Conservation (phyloP, 73 alveolate species). For the Durusdinium trenchii region DNA sequence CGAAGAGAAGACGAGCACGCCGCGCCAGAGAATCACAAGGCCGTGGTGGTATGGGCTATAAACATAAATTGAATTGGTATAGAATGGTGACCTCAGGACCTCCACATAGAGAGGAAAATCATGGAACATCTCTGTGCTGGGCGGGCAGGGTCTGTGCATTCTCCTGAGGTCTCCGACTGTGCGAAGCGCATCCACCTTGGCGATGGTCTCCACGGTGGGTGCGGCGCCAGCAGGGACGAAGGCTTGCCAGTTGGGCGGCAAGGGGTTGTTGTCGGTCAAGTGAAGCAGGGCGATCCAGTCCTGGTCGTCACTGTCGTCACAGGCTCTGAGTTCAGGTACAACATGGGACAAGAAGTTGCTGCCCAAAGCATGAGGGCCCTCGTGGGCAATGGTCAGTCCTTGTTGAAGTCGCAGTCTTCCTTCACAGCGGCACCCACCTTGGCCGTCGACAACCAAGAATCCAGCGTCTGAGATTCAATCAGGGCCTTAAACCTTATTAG, state of each 20-base stretch:
- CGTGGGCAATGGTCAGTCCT: too few species aligned
- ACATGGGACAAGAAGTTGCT: too few species aligned
- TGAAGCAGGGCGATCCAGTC: neutral
- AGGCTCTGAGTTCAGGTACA: too few species aligned
- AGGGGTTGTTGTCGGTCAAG: neutral
- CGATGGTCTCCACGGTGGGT: conserved; percentile 33
- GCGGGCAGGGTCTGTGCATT: neutral
- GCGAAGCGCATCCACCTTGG: conserved; percentile 14
- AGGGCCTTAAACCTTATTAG: too few species aligned
- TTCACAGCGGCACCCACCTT: conserved; percentile 31
- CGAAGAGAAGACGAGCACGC: too few species aligned
- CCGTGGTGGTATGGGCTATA: neutral
- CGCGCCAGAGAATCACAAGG: too few species aligned
- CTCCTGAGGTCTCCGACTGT: neutral
- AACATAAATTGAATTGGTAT: too few species aligned
- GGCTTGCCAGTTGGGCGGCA: neutral
- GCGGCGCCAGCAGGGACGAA: conserved; percentile 45
- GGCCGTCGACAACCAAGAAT: too few species aligned
- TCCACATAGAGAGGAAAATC: neutral
- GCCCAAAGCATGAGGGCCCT: too few species aligned
- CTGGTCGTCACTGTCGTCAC: too few species aligned
- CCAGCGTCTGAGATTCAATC: too few species aligned
- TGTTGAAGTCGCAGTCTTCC: conserved; percentile 55
- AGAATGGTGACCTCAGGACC: neutral
- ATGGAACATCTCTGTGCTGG: neutral